Percentiles rank a stretch among this genome's conserved stretches.
Conservation (phyloP, 768 basidiomycete genomes). For the Boletus reticulatus region DNA sequence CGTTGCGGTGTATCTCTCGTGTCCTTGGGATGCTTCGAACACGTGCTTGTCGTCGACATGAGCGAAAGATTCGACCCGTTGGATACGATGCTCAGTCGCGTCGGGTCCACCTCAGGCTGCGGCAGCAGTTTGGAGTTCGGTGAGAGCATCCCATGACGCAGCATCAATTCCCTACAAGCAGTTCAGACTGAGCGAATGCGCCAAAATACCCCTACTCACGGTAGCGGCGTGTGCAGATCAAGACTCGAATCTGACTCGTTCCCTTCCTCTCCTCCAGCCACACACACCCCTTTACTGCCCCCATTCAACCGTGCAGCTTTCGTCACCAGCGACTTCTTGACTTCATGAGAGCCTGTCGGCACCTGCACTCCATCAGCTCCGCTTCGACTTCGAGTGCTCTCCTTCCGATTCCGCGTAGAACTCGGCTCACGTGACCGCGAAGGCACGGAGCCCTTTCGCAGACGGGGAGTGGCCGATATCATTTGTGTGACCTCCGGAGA, state of each 20-base stretch:
- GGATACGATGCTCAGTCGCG: slow-evolving; percentile 30
- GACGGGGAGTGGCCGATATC: slow-evolving; percentile 38
- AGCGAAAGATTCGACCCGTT: slow-evolving; percentile 24
- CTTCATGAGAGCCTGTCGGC: slow-evolving; percentile 4
- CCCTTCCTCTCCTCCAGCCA: slow-evolving; percentile 29
- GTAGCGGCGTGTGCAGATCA: slow-evolving; percentile 66
- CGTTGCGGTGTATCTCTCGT: slow-evolving; percentile 55
- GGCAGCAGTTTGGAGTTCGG: slow-evolving; percentile 62
- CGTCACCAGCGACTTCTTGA: not conserved
- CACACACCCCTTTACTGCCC: not conserved
- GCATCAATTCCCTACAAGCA: slow-evolving; percentile 54
- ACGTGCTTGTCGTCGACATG: slow-evolving; percentile 21
- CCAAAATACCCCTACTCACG: slow-evolving; percentile 43
- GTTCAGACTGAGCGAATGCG: not conserved
- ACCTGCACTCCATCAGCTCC: slow-evolving; percentile 9
- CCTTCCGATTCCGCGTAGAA: slow-evolving; percentile 13
- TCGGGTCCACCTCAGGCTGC: slow-evolving; percentile 4
- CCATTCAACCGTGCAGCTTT: slow-evolving; percentile 1
- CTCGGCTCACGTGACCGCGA: slow-evolving; percentile 26
- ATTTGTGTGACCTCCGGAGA: slow-evolving; percentile 42
- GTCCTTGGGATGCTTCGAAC: slow-evolving; percentile 43
- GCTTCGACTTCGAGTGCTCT: slow-evolving; percentile 9
- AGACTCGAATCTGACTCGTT: slow-evolving; percentile 62
- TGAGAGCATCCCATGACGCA: slow-evolving; percentile 64
- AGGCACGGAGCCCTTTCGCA: slow-evolving; percentile 25